These are phyloP conservation scores for Quercus dentata DNA, from an alignment of 306 rosid species.

Conservation along the genomic window DNA sequence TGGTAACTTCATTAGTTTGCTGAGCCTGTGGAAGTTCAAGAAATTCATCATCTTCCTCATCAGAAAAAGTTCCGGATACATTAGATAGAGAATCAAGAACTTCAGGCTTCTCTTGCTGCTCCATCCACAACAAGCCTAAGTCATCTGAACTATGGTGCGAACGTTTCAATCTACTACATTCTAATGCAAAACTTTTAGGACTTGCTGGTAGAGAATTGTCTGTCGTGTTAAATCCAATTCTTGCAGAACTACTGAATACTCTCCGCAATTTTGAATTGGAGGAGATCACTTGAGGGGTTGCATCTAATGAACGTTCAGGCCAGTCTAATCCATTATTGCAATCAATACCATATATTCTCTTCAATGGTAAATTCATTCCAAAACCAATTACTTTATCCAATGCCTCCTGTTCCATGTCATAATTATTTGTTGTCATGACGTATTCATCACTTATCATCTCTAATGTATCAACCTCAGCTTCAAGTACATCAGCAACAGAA, in stretches of 20 bases:
- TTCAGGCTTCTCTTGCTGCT: constrained; percentile 41
- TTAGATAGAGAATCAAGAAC: constrained; percentile 52
- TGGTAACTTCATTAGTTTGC: constrained; percentile 11
- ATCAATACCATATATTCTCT: constrained; percentile 62
- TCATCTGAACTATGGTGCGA: constrained; percentile 65
- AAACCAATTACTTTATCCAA: constrained; percentile 37
- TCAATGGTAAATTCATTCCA: constrained; percentile 46
- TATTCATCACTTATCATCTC: constrained; percentile 38
- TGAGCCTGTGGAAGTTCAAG: constrained; percentile 36
- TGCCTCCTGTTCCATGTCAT: constrained; percentile 36
- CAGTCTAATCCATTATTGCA: constrained; percentile 57
- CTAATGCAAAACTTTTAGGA: constrained; percentile 16
- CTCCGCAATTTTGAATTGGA: constrained; percentile 68
- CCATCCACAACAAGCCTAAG: constrained; percentile 43
- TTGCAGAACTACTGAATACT: constrained; percentile 73
- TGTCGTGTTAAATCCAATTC: constrained; percentile 55
- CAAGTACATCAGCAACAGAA: constrained; percentile 71
- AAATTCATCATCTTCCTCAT: constrained; percentile 54
- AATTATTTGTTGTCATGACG: constrained; percentile 20
- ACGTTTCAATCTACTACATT: constrained; percentile 45
- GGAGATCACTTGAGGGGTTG: constrained; percentile 59
- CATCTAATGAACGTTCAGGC: constrained; percentile 91
- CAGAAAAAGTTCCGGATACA: constrained; percentile 35
- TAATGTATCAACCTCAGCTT: constrained; percentile 50
- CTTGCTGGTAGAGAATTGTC: constrained; percentile 37